These are phyloP conservation scores for Ascochyta viciae-villosae DNA, from an alignment of 2,329 filamentous ascomycete genomes.

Conservation along the genomic window DNA sequence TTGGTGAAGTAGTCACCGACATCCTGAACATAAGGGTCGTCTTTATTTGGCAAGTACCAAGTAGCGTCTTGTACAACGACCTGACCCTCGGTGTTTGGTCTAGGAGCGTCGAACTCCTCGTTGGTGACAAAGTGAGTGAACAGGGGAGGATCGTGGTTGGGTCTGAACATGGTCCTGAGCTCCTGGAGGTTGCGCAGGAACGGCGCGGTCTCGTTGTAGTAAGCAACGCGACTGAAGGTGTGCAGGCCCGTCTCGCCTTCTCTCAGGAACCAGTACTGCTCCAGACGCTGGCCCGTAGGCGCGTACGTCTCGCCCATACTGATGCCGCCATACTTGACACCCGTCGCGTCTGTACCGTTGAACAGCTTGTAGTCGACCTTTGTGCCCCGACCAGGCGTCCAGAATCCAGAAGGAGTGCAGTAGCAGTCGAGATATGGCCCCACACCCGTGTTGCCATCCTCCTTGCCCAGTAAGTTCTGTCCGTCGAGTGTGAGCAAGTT, in stretches of 20 bases:
- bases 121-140: constrained; percentile 62
- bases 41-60: constrained; percentile 61
- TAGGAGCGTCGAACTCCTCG: constrained; percentile 61
- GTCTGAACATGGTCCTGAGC: constrained; percentile 65
- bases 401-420: constrained; percentile 56
- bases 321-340: constrained; percentile 64
- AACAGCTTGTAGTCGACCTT: constrained; percentile 55
- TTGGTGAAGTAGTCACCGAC: constrained; percentile 70
- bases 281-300: constrained; percentile 63
- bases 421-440: constrained; percentile 48
- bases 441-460: constrained; percentile 30
- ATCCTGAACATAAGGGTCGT: constrained; percentile 62
- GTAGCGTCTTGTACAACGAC: constrained; percentile 68
- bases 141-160: constrained; percentile 55
- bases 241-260: constrained; percentile 62
- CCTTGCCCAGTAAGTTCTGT: constrained; percentile 41
- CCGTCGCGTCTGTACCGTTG: constrained; percentile 57
- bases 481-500: constrained; percentile 55
- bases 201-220: constrained; percentile 64
- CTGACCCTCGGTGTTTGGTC: constrained; percentile 55
- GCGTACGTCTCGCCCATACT: constrained; percentile 66
- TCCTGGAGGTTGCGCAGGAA: constrained; percentile 65
- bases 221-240: constrained; percentile 64
- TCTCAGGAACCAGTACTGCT: constrained; percentile 69
- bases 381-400: constrained; percentile 59